Base-by-base conservation (phyloP, 257 asterid genomes). In the Scutellaria galericulata region DNA sequence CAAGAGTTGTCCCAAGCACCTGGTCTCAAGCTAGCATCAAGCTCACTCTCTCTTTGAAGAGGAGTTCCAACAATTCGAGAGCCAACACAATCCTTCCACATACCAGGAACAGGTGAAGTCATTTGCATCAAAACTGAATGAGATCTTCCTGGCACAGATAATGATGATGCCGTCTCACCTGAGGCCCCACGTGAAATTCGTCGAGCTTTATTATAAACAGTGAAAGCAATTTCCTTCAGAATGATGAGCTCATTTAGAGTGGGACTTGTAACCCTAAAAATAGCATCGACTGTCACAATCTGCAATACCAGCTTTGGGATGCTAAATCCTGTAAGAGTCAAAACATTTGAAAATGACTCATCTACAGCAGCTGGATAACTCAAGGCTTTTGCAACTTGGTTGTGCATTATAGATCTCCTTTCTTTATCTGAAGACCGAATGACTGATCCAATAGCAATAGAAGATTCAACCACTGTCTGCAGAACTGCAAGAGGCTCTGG, bases 401-500 rank as follows among this genome's bases (percentile, higher is more conserved):
- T 92, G 86, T 90, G 90, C 90, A 92, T 72, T 81, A 85, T 80
- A 20, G 98, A 90, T 81, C 95, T 87, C 82, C 88, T 87, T 68
- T 95, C 99, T 83, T 86, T 95, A 79, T 92, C 97, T 46, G 97
- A 90, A 78, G 98, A 87, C 68, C 90, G 88, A 77, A 95, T 64
- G 61, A 84, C 84, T 54, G 99, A 88, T 76, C 99, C 99, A 71
- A 95, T 80, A 71, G 98, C 94, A 79, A 88, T 77, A 42, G 99
- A 90, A 74, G 98, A 86, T 82, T 95, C 98, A 56, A 92, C 85
- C 68, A 92, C 92, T 42, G 99, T 88, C 78, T 90, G 96, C 12
- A 95, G 86, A 79, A 95, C 90, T 41, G 99, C 92, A 74, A 90
- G 93, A 79, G 99, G 98, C 83, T 95, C 99, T 3, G 99, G 98